A percentile compares a stretch with the other conserved stretches of the same genome.
Conservation (phyloP, 2,329 filamentous ascomycete species). For the Blastomyces parvus region DNA sequence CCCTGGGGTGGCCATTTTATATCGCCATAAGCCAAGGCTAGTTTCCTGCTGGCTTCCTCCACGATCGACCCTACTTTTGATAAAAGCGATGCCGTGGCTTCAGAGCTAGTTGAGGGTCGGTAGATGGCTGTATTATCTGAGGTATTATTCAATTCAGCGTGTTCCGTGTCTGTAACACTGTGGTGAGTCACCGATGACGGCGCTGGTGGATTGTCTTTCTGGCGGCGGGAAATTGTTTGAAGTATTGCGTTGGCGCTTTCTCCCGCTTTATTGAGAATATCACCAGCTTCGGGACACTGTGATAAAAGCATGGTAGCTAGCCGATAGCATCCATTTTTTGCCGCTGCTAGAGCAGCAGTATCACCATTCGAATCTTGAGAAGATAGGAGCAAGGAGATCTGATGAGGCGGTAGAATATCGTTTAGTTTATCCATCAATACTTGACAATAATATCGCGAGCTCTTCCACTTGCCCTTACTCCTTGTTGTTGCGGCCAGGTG, state of each 20-base stretch:
- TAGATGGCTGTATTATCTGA: background rate
- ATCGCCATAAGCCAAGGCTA: conserved; percentile 51
- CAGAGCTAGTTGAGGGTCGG: conserved; percentile 2
- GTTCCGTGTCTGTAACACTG: conserved; percentile 28
- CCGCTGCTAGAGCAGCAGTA: conserved; percentile 79
- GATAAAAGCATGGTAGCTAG: conserved; percentile 56
- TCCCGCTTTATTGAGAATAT: conserved; percentile 72
- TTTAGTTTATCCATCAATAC: conserved; percentile 78
- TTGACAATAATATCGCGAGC: conserved; percentile 87
- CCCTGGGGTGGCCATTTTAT: conserved; percentile 51
- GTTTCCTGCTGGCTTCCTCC: conserved; percentile 60
- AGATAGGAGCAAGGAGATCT: conserved; percentile 70
- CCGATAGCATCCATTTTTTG: conserved; percentile 77
- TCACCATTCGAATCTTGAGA: conserved; percentile 79
- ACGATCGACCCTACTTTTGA: conserved; percentile 60
- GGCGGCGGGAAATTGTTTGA: conserved; percentile 57
- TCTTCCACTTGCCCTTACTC: conserved; percentile 76
- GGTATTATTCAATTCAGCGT: background rate
- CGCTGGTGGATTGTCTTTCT: conserved; percentile 56
- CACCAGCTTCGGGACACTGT: conserved; percentile 65
- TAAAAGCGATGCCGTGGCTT: conserved; percentile 61
- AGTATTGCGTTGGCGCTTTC: conserved; percentile 80
- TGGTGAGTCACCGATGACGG: conserved; percentile 55
- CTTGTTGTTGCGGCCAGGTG: conserved; percentile 85
- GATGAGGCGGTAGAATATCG: conserved; percentile 63